Conservation (phyloP, 495 filamentous ascomycete species). For the Jackrogersella minutella region DNA sequence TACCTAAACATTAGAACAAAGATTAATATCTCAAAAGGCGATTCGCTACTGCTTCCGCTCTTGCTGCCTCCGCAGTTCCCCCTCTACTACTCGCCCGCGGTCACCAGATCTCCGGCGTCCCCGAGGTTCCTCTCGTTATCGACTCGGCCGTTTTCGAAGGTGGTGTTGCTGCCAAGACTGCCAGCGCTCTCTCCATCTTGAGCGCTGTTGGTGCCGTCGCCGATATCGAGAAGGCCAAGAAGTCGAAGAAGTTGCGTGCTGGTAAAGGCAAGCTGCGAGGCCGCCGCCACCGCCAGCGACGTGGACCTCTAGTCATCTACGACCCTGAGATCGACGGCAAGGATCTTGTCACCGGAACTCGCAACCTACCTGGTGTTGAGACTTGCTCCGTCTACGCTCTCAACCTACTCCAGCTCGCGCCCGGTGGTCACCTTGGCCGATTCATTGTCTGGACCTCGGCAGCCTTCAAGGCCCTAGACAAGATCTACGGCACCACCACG, state of each 20-base stretch:
- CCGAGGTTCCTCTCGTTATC: conserved; percentile 96
- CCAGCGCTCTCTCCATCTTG: conserved; percentile 83
- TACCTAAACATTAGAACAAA: conserved; percentile 1
- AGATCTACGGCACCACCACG: conserved; percentile 92
- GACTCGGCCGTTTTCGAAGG: conserved; percentile 84
- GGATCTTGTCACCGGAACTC: conserved; percentile 89
- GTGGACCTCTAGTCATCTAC: conserved; percentile 96
- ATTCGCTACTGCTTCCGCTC: conserved; percentile 95
- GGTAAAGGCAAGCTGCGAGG: conserved; percentile 97
- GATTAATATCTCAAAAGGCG: conserved; percentile 64
- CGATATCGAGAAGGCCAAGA: conserved; percentile 92
- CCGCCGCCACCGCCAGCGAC: conserved; percentile 95
- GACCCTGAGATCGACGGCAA: conserved; percentile 91
- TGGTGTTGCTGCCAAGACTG: conserved; percentile 83
- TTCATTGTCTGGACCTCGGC: conserved; percentile 99
- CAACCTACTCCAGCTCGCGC: conserved; percentile 98
- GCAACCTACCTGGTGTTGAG: conserved; percentile 98
- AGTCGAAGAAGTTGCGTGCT: conserved; percentile 90
- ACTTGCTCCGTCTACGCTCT: conserved; percentile 92
- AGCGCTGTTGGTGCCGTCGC: conserved; percentile 87
- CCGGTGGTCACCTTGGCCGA: conserved; percentile 97
- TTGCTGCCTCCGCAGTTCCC: conserved; percentile 93
- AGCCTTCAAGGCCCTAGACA: conserved; percentile 93
- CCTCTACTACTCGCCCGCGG: conserved; percentile 95
- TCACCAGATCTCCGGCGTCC: conserved; percentile 89